These are phyloP conservation scores for Cyclanthera cordifolia DNA, from an alignment of 306 rosid genomes.

Conservation along the genomic window DNA sequence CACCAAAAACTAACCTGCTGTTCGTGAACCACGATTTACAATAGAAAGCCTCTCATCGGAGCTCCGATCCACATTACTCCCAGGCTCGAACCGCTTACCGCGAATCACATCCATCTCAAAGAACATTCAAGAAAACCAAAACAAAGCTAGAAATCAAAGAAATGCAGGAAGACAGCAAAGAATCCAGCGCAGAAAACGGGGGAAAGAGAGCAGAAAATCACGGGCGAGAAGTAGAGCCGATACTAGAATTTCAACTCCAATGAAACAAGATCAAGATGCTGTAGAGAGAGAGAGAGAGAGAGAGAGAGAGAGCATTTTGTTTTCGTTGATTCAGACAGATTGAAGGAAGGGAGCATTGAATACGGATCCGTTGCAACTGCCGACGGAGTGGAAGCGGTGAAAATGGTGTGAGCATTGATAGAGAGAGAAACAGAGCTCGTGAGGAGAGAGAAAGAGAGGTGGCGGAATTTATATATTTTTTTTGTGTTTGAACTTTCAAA, in stretches of 20 bases:
- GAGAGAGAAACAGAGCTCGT: background rate
- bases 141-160: background rate
- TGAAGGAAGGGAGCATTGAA: background rate
- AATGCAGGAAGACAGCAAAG: background rate
- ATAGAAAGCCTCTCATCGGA: constrained; percentile 19
- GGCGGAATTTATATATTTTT: background rate
- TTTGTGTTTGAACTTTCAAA: constrained; percentile 16
- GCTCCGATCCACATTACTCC: constrained; percentile 23
- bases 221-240: too few species aligned
- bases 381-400: constrained; percentile 11
- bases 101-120: constrained; percentile 38
- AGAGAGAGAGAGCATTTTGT: background rate
- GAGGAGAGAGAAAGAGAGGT: constrained; percentile 11
- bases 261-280: background rate
- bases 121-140: constrained; percentile 29
- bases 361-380: constrained; percentile 13
- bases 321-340: background rate
- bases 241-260: background rate
- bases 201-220: background rate
- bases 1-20: constrained; percentile 28
- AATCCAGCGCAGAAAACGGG: background rate
- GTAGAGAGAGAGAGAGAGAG: background rate
- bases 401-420: background rate
- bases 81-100: constrained; percentile 27
- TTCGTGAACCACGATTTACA: constrained; percentile 20